Conservation (phyloP, 2,329 filamentous ascomycete genomes). For the Byssoonygena ceratinophila region DNA sequence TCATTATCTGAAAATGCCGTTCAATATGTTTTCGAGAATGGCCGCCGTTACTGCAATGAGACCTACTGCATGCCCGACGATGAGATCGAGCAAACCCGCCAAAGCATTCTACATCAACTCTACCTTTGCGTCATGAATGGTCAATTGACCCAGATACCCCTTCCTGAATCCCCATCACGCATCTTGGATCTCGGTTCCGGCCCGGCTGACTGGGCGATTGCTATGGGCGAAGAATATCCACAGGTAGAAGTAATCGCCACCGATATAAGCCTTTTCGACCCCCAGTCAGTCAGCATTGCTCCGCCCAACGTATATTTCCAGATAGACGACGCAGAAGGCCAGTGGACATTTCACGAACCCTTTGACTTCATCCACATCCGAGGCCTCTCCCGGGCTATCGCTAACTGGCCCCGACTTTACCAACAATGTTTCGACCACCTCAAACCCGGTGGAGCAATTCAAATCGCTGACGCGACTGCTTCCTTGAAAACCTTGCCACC, state of each 20-base stretch:
- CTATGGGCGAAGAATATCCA: conserved; percentile 26
- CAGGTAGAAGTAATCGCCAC: conserved; percentile 40
- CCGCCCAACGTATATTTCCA: conserved; percentile 40
- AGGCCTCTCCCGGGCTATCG: conserved; percentile 39
- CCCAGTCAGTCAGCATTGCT: conserved; percentile 26
- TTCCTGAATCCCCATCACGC: conserved; percentile 23
- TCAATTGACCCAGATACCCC: conserved; percentile 25
- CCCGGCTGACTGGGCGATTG: conserved; percentile 26
- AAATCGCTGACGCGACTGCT: conserved; percentile 36
- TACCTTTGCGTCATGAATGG: conserved; percentile 41
- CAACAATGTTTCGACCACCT: conserved; percentile 38
- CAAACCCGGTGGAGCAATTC: conserved; percentile 38
- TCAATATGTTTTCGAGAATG: conserved; percentile 51
- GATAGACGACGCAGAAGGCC: conserved; percentile 39
- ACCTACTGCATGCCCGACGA: conserved; percentile 59
- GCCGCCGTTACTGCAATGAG: conserved; percentile 50
- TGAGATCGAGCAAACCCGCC: conserved; percentile 52
- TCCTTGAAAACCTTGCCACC: conserved; percentile 22
- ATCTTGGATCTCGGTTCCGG: conserved; percentile 40
- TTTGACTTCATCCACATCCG: conserved; percentile 44
- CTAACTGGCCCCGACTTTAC: conserved; percentile 39
- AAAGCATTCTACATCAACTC: conserved; percentile 53
- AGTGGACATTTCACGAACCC: conserved; percentile 41
- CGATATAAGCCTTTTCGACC: conserved; percentile 36
- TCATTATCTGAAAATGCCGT: conserved; percentile 33